phyloP scores from a whole-genome alignment of 2,329 filamentous ascomycete genomes.

The Phaeosphaeriaceae sp. region DNA sequence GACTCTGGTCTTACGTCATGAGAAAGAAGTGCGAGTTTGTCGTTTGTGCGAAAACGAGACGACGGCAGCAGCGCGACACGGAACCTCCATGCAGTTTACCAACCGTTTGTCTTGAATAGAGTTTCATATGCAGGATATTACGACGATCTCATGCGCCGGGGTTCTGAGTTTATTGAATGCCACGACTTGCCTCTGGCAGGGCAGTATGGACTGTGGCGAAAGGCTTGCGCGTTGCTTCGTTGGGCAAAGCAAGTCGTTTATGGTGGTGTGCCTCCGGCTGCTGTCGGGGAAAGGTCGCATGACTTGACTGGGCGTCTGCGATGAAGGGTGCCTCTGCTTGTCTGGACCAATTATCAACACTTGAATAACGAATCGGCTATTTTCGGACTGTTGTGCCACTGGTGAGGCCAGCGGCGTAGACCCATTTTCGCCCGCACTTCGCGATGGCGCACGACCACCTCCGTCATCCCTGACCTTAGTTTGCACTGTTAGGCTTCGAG shows the following conservation, averaged over 20 bases:
- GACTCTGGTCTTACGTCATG: slow-evolving; percentile 32
- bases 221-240: slow-evolving; percentile 33
- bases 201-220: slow-evolving; percentile 21
- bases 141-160: slow-evolving; percentile 20
- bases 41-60: slow-evolving; percentile 2
- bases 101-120: slow-evolving; percentile 7
- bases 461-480: slow-evolving; percentile 33
- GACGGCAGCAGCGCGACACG: slow-evolving; percentile 17
- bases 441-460: slow-evolving; percentile 8
- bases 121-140: slow-evolving; percentile 20
- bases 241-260: slow-evolving; percentile 10
- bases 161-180: slow-evolving; percentile 21
- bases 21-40: slow-evolving; percentile 6
- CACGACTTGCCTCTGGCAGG: slow-evolving; percentile 9
- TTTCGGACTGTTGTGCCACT: slow-evolving; percentile 2
- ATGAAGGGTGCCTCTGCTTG: slow-evolving; percentile 1
- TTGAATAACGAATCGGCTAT: not conserved
- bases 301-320: slow-evolving; percentile 5
- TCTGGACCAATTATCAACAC: not conserved
- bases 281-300: slow-evolving; percentile 7
- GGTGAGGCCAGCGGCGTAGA: slow-evolving; percentile 13
- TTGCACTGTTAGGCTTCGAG: slow-evolving; percentile 31
- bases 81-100: too few species aligned
- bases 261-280: slow-evolving; percentile 9
- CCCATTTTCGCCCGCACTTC: slow-evolving; percentile 11